Conservation (phyloP, 164 flowering plant species). For the Chimonanthus salicifolius region DNA sequence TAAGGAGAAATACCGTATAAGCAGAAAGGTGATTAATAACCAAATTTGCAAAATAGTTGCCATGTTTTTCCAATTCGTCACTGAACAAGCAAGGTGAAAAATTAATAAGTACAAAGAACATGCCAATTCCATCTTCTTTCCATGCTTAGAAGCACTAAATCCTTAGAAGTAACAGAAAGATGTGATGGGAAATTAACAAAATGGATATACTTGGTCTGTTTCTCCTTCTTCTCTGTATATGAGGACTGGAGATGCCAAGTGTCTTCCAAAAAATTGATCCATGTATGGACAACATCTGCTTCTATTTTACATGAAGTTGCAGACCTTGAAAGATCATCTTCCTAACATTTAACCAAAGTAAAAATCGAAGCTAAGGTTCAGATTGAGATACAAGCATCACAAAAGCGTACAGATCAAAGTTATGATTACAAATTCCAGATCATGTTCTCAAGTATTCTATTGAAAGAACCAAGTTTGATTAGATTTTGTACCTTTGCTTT, state of each 20-base stretch:
- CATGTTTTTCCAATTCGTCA: constrained; percentile 72
- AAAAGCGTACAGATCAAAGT: neutral
- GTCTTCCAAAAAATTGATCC: constrained; percentile 96
- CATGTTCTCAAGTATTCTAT: neutral
- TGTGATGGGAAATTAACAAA: neutral
- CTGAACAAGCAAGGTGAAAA: constrained; percentile 28
- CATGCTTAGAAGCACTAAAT: neutral
- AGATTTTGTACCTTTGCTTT: constrained; percentile 52
- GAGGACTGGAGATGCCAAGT: constrained; percentile 83
- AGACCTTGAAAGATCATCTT: constrained; percentile 81
- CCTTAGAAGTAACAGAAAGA: neutral
- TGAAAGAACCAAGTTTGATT: neutral
- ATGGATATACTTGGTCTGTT: constrained; percentile 52
- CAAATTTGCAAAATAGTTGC: constrained; percentile 58
- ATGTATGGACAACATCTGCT: constrained; percentile 70
- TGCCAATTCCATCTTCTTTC: neutral
- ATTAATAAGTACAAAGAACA: constrained; percentile 5
- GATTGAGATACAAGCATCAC: neutral
- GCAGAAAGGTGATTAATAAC: constrained; percentile 53
- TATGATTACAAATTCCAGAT: neutral
- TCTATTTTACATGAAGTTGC: constrained; percentile 61
- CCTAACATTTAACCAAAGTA: constrained; percentile 36
- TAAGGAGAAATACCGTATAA: constrained; percentile 36
- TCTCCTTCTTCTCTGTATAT: constrained; percentile 58
- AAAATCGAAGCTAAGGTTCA: neutral